Base-by-base conservation (phyloP, 1,284 basidiomycete species). In the Mycosarcoma mackinlayi region DNA sequence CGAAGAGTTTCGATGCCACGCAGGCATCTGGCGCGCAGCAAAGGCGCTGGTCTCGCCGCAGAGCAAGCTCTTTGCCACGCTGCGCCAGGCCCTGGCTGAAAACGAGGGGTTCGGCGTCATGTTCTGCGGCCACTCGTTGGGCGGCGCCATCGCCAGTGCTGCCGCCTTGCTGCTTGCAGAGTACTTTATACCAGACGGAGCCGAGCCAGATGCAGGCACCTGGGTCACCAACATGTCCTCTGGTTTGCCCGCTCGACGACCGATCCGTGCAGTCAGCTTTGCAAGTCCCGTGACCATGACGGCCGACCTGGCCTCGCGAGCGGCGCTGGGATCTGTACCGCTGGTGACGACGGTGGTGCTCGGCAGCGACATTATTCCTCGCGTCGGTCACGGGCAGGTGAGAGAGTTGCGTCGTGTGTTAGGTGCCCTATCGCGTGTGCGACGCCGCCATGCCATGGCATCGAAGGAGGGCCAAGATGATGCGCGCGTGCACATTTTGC, bases 401-500 rank as follows among this genome's bases (percentile, higher is more conserved):
- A 67, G 80, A 42, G 80, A 82, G 48, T 48, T 82, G 38, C 76
- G 80, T n/a, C 69, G 80, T 28, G 77, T 80, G 38, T 60, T 82
- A 10, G 80, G 80, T 38, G 80, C 78, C 6, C 48, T 82, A 8
- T 65, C 72, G 19, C 74, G 80, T 18, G 77, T 82, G 10, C 71
- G 80, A n/a, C 59, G 78, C 11, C 57, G 79, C 16, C 64, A 73
- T 16, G 68, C 52, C 11, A 46, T 57, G 60, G 46, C 57, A 3
- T 59, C 70, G 2, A 58, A 63, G 14, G 55, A 68, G 23, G 73
- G 74, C 5, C 45, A 63, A 16, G 78, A 73, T 3, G 66, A 68
- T 24, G 68, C 76, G 4, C 54, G 67, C 2, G 67, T 81, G 11
- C 80, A 78, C 54, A 75, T 82, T 9, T 21, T 79, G 31, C 71